Percentiles rank a stretch among this genome's conserved stretches.
Conservation (phyloP, 2,329 filamentous ascomycete species). For the Stachybotrys elegans region DNA sequence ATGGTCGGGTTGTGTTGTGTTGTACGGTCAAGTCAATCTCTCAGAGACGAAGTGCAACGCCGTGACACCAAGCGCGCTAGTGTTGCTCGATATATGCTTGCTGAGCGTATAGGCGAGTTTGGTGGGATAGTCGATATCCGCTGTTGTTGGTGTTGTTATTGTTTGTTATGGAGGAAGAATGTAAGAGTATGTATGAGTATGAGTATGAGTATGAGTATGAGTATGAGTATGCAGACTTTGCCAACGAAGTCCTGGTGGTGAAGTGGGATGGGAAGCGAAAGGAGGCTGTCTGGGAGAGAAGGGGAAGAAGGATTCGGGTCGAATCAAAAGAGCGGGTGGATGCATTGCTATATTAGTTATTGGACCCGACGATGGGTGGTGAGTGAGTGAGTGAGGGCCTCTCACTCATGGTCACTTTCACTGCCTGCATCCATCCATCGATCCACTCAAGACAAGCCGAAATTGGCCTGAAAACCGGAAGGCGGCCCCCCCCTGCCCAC, state of each 20-base stretch:
- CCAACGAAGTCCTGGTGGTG: constrained; percentile 45
- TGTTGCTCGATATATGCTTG: constrained; percentile 1
- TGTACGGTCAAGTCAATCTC: no score
- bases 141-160: constrained; percentile 9
- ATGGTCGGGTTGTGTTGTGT: not conserved
- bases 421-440: not conserved
- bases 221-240: constrained; percentile 42
- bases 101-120: constrained; percentile 2
- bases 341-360: no score
- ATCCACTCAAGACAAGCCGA: constrained; percentile 3
- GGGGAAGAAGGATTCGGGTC: constrained; percentile 13
- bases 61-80: not conserved
- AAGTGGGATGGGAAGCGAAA: constrained; percentile 14
- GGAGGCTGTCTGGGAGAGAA: constrained; percentile 9
- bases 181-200: constrained; percentile 14
- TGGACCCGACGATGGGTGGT: not conserved
- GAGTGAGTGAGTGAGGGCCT: not conserved
- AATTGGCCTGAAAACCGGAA: not conserved
- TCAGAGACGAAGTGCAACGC: not conserved
- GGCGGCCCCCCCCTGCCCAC: no score
- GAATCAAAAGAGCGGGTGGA: constrained; percentile 1
- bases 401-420: not conserved
- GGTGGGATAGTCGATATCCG: constrained; percentile 23
- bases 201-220: constrained; percentile 16
- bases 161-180: no score